These are phyloP conservation scores for Bidens hawaiensis DNA, from an alignment of 140 eudicot species.

Conservation along the genomic window DNA sequence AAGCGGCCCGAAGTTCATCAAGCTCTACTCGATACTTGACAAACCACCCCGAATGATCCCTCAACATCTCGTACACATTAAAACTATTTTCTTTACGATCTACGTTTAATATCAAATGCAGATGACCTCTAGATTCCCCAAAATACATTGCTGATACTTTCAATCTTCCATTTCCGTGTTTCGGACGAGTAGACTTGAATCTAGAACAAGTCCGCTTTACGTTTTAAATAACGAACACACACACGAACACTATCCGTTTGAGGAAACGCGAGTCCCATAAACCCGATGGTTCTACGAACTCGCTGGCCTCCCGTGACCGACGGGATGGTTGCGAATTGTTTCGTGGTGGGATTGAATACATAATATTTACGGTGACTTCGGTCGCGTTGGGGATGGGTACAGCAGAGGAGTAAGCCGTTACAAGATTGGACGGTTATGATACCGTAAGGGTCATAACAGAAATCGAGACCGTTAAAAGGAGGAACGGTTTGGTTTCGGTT, in stretches of 20 bases:
- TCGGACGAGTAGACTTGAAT: background rate
- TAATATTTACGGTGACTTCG: too few relatives aligned
- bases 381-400: too few relatives aligned
- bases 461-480: background rate
- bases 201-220: background rate
- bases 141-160: background rate
- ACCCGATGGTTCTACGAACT: background rate
- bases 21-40: background rate
- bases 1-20: background rate
- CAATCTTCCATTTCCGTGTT: background rate
- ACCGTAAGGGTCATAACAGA: background rate
- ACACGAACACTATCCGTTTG: background rate
- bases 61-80: background rate
- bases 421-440: background rate
- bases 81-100: background rate
- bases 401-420: background rate
- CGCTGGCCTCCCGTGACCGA: background rate
- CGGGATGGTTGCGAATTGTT: background rate
- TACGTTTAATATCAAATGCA: background rate
- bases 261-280: background rate
- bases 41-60: background rate
- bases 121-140: constrained; percentile 4
- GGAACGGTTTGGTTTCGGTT: background rate
- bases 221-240: background rate
- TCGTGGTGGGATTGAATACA: background rate